Conservation (phyloP, 202 grass and related monocot genomes). For the Bolboschoenoplectus hybrid region DNA sequence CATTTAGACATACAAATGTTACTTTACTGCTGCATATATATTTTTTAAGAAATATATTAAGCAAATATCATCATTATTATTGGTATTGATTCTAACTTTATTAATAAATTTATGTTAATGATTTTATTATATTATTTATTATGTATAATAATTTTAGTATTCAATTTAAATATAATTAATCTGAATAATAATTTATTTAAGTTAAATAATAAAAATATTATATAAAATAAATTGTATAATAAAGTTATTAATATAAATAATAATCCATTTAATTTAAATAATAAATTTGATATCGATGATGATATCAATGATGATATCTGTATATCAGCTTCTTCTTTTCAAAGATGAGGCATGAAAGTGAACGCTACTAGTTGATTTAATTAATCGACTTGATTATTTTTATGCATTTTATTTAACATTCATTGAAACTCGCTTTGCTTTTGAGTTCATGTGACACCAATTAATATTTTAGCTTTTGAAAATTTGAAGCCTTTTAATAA, state of each 20-base stretch:
- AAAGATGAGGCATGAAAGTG: neutral
- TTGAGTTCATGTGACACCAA: neutral
- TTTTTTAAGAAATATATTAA: too few relatives aligned
- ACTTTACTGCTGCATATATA: too few relatives aligned
- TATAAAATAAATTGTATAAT: too few relatives aligned
- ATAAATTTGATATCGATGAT: neutral
- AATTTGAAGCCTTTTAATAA: neutral
- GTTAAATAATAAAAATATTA: too few relatives aligned
- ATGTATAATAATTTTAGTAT: too few relatives aligned
- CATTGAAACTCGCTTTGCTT: conserved; percentile 4
- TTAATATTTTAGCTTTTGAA: neutral
- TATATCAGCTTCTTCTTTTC: neutral
- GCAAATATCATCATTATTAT: neutral
- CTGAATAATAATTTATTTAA: too few relatives aligned
- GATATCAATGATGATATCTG: neutral
- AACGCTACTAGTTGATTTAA: neutral
- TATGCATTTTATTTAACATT: neutral
- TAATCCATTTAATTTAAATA: too few relatives aligned
- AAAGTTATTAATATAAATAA: too few relatives aligned
- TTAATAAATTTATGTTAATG: too few relatives aligned
- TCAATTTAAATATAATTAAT: too few relatives aligned
- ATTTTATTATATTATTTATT: too few relatives aligned
- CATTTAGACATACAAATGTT: neutral
- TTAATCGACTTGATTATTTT: neutral
- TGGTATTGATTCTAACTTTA: neutral